Conservation (phyloP, 148 eudicot genomes). For the Rhododendron vialii region DNA sequence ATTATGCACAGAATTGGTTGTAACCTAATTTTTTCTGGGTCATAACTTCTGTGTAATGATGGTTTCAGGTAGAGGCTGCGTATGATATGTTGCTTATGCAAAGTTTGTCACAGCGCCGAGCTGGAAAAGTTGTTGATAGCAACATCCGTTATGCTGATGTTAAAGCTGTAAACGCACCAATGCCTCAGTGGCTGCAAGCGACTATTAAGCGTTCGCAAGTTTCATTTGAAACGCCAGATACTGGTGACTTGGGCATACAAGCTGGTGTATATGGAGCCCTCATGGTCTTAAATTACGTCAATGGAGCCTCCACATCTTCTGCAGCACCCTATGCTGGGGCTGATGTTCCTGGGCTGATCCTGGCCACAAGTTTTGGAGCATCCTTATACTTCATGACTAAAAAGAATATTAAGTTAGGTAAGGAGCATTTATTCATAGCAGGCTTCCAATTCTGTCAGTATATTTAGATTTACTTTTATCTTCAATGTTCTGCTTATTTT, state of each 20-base stretch:
- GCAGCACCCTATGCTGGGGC: conserved; percentile 58
- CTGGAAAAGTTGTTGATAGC: conserved; percentile 88
- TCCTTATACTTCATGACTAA: conserved; percentile 91
- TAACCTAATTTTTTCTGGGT: background rate
- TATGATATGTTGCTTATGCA: conserved; percentile 98
- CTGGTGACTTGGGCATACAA: conserved; percentile 68
- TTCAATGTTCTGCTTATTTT: background rate
- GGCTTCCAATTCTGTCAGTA: background rate
- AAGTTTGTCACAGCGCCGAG: conserved; percentile 82
- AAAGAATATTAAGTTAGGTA: conserved; percentile 85
- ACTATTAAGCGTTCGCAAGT: conserved; percentile 52
- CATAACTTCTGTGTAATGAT: conserved; percentile 8
- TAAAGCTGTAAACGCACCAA: conserved; percentile 60
- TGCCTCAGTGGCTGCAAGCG: conserved; percentile 82
- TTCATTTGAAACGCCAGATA: conserved; percentile 61
- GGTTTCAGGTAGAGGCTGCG: conserved; percentile 86
- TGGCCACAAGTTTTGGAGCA: conserved; percentile 93
- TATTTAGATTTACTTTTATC: background rate
- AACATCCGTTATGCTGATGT: conserved; percentile 93
- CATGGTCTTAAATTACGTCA: conserved; percentile 75
- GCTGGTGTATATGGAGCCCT: conserved; percentile 97
- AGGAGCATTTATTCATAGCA: conserved; percentile 12
- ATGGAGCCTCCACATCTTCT: conserved; percentile 63
- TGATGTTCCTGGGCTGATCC: conserved; percentile 88
- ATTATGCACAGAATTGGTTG: background rate